Evolutionary conservation across 1,284 basidiomycete genomes (phyloP).

Genomic region (Tilletia walkeri): DNA sequence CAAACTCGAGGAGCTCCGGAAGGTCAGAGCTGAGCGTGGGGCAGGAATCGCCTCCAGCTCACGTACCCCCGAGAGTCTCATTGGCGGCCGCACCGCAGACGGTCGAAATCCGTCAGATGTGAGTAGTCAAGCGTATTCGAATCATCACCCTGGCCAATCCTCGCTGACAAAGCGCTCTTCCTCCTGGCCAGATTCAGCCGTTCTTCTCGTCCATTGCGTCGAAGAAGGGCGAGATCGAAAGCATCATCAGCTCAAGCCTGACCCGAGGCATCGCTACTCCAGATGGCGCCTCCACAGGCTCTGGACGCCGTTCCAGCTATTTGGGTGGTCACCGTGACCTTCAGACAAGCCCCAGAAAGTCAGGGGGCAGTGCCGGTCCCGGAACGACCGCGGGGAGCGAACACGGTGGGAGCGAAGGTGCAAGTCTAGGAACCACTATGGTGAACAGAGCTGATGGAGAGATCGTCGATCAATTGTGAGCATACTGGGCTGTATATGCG

Average conservation of each 20-base stretch:
- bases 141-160: background rate
- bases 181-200: background rate
- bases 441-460: slow-evolving; percentile 24
- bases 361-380: slow-evolving; percentile 14
- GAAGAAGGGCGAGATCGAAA: slow-evolving; percentile 15
- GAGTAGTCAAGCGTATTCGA: slow-evolving; percentile 2
- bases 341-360: slow-evolving; percentile 17
- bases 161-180: background rate
- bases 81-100: slow-evolving; percentile 14
- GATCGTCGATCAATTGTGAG: slow-evolving; percentile 8
- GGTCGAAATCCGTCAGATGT: slow-evolving; percentile 21
- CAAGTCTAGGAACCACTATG: slow-evolving; percentile 15
- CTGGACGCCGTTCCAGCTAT: slow-evolving; percentile 4
- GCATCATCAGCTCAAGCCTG: slow-evolving; percentile 15
- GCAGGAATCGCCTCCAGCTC: slow-evolving; percentile 56
- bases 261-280: slow-evolving; percentile 4
- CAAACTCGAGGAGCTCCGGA: slow-evolving; percentile 78
- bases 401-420: slow-evolving; percentile 1
- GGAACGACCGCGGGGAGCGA: background rate
- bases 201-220: slow-evolving; percentile 16
- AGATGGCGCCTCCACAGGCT: slow-evolving; percentile 10
- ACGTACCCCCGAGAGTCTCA: slow-evolving; percentile 25
- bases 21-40: slow-evolving; percentile 68
- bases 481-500: background rate
- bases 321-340: slow-evolving; percentile 4